These are phyloP conservation scores for Thalassiosira tumida DNA, from an alignment of 352 stramenopile species.

Conservation along the genomic window DNA sequence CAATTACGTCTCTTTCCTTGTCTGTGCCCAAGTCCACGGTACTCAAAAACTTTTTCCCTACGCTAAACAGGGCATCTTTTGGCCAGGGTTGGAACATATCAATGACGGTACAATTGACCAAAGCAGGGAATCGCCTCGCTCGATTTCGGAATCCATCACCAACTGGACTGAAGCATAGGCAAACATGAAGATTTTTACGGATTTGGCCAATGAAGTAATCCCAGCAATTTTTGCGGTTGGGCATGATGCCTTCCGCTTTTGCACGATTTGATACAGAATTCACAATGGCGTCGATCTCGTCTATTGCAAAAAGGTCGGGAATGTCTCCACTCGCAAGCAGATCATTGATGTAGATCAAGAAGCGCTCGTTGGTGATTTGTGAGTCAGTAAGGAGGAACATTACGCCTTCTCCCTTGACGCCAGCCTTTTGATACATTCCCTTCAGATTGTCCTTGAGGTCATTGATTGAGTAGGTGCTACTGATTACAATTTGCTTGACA, in stretches of 20 bases:
- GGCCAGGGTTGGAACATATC: conserved; percentile 99
- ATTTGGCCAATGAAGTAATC: conserved; percentile 95
- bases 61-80: conserved; percentile 95
- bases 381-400: conserved; percentile 98
- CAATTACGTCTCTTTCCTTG: conserved; percentile 93
- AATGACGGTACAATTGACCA: conserved; percentile 98
- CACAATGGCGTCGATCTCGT: conserved; percentile 95
- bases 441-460: conserved; percentile 97
- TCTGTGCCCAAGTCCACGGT: conserved; percentile 91
- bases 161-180: conserved; percentile 97
- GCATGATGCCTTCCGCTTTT: conserved; percentile 94
- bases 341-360: conserved; percentile 99
- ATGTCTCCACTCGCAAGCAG: conserved; percentile 96
- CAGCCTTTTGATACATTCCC: conserved; percentile 96
- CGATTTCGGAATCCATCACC: conserved; percentile 96
- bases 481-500: conserved; percentile 95
- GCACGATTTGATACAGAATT: conserved; percentile 94
- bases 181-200: conserved; percentile 95
- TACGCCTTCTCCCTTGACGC: conserved; percentile 94
- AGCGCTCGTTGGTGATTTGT: conserved; percentile 97
- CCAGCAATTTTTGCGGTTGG: conserved; percentile 94
- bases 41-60: conserved; percentile 95
- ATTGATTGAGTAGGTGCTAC: conserved; percentile 95
- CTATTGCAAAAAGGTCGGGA: conserved; percentile 96
- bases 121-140: conserved; percentile 95